phyloP scores from a whole-genome alignment of 495 filamentous ascomycete genomes.

The Annulohypoxylon nitens region DNA sequence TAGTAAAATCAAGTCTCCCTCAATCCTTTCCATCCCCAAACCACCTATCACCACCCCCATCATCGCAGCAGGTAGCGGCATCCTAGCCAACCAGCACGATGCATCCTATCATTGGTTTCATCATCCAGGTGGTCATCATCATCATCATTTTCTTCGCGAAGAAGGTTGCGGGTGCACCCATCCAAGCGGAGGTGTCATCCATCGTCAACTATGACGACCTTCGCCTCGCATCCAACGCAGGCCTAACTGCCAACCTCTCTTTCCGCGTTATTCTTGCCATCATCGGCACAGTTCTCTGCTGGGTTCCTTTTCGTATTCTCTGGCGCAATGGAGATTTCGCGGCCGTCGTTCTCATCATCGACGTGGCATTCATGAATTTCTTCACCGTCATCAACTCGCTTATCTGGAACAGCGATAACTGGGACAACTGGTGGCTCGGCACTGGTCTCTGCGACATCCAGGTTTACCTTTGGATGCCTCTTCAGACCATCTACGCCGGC shows the following conservation, averaged over 20 bases:
- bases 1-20: not conserved
- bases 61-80: not conserved
- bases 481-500: slow-evolving; percentile 73
- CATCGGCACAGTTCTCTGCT: slow-evolving; percentile 68
- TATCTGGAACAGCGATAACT: slow-evolving; percentile 83
- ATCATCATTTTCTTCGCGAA: not conserved
- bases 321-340: slow-evolving; percentile 71
- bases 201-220: not conserved
- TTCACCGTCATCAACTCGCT: slow-evolving; percentile 81
- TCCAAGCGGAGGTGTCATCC: not conserved
- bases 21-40: not conserved
- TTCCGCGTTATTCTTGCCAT: slow-evolving; percentile 66
- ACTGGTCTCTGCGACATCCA: slow-evolving; percentile 85
- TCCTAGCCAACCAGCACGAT: not conserved
- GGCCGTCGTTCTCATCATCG: slow-evolving; percentile 72
- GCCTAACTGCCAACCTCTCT: slow-evolving; percentile 57
- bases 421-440: slow-evolving; percentile 77
- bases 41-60: not conserved
- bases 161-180: not conserved
- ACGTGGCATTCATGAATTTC: slow-evolving; percentile 73
- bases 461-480: slow-evolving; percentile 67
- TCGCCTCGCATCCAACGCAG: slow-evolving; percentile 21
- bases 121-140: not conserved
- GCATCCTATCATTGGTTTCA: not conserved
- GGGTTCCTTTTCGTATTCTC: slow-evolving; percentile 68